These are phyloP conservation scores for Talaromyces sp. DNA, from an alignment of 2,329 filamentous ascomycete genomes.

Conservation along the genomic window DNA sequence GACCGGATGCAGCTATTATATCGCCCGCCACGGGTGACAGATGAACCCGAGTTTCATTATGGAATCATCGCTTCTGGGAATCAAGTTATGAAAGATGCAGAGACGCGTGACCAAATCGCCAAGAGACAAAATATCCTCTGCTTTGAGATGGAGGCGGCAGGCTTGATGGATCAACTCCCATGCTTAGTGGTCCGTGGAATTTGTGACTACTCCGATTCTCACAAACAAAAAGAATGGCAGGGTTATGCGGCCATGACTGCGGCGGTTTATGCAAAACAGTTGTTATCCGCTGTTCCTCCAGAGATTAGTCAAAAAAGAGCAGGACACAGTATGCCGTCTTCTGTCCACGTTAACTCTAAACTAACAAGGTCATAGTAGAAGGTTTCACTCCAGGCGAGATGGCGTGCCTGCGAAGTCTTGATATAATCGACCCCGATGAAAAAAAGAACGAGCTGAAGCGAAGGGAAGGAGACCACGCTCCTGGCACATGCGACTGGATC, in stretches of 20 bases:
- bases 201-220: background rate
- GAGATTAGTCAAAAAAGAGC: background rate
- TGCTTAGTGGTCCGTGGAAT: slow-evolving; percentile 14
- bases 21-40: too few species aligned
- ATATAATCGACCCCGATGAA: background rate
- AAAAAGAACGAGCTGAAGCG: slow-evolving; percentile 1
- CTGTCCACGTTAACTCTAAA: too few species aligned
- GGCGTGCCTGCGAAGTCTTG: background rate
- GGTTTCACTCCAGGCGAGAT: too few species aligned
- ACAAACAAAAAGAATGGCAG: slow-evolving; percentile 15
- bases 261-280: slow-evolving; percentile 10
- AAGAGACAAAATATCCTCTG: background rate
- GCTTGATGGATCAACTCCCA: slow-evolving; percentile 11
- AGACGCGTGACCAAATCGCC: background rate
- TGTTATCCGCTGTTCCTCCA: background rate
- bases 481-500: slow-evolving; percentile 14
- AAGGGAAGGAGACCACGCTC: background rate
- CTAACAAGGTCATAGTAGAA: too few species aligned
- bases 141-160: slow-evolving; percentile 4
- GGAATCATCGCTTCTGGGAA: slow-evolving; percentile 25
- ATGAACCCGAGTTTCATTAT: slow-evolving; percentile 18
- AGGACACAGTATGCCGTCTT: too few species aligned
- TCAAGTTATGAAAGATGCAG: slow-evolving; percentile 13
- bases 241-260: slow-evolving; percentile 12
- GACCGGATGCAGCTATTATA: background rate